Evolutionary conservation across 306 rosid species (phyloP).

Genomic region (Lathyrus oleraceus): DNA sequence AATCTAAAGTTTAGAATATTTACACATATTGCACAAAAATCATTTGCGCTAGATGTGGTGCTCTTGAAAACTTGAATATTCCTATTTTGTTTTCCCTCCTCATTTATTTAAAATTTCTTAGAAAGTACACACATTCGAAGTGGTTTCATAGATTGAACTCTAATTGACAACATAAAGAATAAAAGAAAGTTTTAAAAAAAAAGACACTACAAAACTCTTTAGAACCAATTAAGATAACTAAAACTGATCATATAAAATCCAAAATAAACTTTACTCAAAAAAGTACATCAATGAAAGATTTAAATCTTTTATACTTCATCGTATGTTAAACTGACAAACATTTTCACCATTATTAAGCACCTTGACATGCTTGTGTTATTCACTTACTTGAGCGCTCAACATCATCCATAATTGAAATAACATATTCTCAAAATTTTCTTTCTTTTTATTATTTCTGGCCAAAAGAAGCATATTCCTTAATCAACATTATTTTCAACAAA

Average conservation of each 20-base stretch:
- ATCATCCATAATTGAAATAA: constrained; percentile 35
- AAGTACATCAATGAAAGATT: constrained; percentile 40
- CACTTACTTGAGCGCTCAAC: constrained; percentile 24
- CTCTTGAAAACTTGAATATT: not conserved
- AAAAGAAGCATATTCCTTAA: constrained; percentile 46
- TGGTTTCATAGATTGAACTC: constrained; percentile 21
- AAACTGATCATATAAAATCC: constrained; percentile 30
- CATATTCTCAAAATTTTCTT: constrained; percentile 37
- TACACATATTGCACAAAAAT: too few species aligned
- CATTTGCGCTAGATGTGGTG: too few species aligned
- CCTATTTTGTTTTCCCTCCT: not conserved
- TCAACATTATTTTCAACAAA: constrained; percentile 42
- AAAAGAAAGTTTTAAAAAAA: not conserved
- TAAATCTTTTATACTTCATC: constrained; percentile 37
- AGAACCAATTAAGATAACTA: constrained; percentile 15
- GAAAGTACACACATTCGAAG: constrained; percentile 16
- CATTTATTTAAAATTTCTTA: not conserved
- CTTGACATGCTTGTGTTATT: constrained; percentile 15
- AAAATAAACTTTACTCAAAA: constrained; percentile 38
- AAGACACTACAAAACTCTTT: constrained; percentile 10
- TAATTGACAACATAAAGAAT: constrained; percentile 15
- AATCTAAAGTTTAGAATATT: too few species aligned
- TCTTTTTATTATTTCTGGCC: constrained; percentile 24
- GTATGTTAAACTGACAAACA: constrained; percentile 37
- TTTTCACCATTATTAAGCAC: constrained; percentile 36